Evolutionary conservation across 2,329 filamentous ascomycete genomes (phyloP), one percentile per base, ranked within the genome.

Genomic region (Neonectria ditissima): DNA sequence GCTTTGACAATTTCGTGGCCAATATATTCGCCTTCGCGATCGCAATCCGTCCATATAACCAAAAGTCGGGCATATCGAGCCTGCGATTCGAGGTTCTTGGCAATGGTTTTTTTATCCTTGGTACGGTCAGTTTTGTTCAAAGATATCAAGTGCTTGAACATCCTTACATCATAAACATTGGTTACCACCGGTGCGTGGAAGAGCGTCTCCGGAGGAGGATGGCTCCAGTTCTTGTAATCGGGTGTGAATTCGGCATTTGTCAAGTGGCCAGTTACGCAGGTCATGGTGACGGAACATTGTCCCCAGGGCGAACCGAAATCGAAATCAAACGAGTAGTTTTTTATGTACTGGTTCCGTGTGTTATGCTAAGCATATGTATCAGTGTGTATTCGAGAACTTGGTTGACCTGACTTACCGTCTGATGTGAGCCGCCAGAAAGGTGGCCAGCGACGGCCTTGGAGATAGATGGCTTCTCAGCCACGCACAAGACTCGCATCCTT

Each of bases 41-140:
- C 96, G 79, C 96, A 98, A 84, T 99, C 96, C 1, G 96, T 99
- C 96, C 96, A 99, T 72, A 99, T 97, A 78, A 97, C 95, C 32
- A 99, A 84, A 13, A 90, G 88, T 59, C 85, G 87, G n/a, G 89
- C 86, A 75, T 87, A 86, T 64, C 86, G 86, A 18, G 96, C 95
- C 77, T 97, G 91, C 1, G 86, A 82, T 70, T 91, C 87, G 73
- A 99, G 96, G 75, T 99, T 99, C 32, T 89, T 85, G 10, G 94
- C 94, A 66, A 99, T 91, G 1, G 85, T 81, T 72, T 90, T 90
- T 75, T 94, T 97, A 74, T 94, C 90, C 88, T 94, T 68, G 6
- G 10, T 26, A 13, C 9, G 16, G 32, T 75, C 58, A 76, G 63
- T 28, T 14, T 37, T 6, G 24, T 44, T 24, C 16, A 47, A 53